Percentiles rank a stretch among this genome's conserved stretches.
Evolutionary conservation across 331 rosid genomes (phyloP).

Genomic region (Malus hybrid): DNA sequence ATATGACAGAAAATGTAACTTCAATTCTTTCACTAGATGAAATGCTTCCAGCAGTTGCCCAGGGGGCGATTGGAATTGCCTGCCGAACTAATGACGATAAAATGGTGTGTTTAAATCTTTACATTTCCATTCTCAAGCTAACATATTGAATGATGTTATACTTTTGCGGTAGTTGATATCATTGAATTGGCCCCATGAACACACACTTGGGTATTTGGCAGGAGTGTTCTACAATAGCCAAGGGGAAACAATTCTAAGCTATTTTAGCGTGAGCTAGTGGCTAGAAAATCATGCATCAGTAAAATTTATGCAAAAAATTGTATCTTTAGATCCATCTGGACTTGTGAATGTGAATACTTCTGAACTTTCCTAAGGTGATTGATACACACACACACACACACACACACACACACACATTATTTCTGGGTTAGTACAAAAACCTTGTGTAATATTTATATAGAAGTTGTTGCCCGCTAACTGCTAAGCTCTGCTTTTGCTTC

Average conservation of each 20-base stretch:
- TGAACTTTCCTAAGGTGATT: background rate
- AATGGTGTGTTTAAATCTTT: slow-evolving; percentile 44
- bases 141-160: background rate
- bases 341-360: background rate
- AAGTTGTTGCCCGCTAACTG: no score
- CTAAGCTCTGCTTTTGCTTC: no score
- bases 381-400: background rate
- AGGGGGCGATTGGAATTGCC: slow-evolving; percentile 97
- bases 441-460: no score
- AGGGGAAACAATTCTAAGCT: background rate
- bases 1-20: slow-evolving; percentile 82
- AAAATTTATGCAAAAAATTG: background rate
- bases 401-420: background rate
- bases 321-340: no score
- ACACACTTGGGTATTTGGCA: background rate
- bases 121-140: background rate
- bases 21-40: slow-evolving; percentile 70
- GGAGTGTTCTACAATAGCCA: background rate
- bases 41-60: slow-evolving; percentile 99
- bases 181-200: background rate
- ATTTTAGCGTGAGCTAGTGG: background rate
- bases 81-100: slow-evolving; percentile 68
- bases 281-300: background rate
- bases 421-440: no score
- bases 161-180: background rate